Conservation (phyloP, 2,329 filamentous ascomycete species). For the Ophiocordyceps robertsii region DNA sequence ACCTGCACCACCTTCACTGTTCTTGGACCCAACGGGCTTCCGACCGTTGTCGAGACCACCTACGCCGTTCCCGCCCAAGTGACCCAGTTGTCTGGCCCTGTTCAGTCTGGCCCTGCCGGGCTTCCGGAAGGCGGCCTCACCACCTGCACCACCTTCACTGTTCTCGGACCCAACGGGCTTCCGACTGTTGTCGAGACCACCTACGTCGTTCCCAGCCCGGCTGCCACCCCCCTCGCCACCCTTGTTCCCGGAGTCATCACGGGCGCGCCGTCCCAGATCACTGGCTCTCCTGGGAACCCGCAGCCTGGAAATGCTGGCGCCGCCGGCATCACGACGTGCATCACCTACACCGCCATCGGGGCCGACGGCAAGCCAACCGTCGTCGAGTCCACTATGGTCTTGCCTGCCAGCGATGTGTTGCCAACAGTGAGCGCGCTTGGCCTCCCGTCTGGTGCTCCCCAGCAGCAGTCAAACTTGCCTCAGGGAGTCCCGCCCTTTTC, state of each 20-base stretch:
- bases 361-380: slow-evolving; percentile 14
- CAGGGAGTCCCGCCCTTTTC: slow-evolving; percentile 7
- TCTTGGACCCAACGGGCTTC: slow-evolving; percentile 13
- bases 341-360: slow-evolving; percentile 13
- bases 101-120: slow-evolving; percentile 1
- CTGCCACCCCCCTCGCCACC: slow-evolving; percentile 2
- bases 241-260: slow-evolving; percentile 8
- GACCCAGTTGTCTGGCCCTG: slow-evolving; percentile 3
- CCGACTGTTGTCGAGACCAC: too few species aligned
- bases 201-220: slow-evolving; percentile 6
- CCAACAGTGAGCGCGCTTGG: slow-evolving; percentile 7
- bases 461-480: slow-evolving; percentile 5
- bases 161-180: slow-evolving; percentile 12
- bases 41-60: slow-evolving; percentile 15
- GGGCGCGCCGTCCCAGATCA: slow-evolving; percentile 9
- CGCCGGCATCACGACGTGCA: slow-evolving; percentile 14
- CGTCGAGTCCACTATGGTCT: slow-evolving; percentile 18
- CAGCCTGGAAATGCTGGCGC: not conserved
- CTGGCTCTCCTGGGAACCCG: slow-evolving; percentile 2
- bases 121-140: slow-evolving; percentile 4
- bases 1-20: slow-evolving; percentile 16
- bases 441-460: slow-evolving; percentile 7
- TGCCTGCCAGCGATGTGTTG: slow-evolving; percentile 9
- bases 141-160: slow-evolving; percentile 15
- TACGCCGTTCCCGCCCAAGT: slow-evolving; percentile 5